Evolutionary conservation across 1,139 yeast species (phyloP).

Genomic region (Martiniozyma asiatica): DNA sequence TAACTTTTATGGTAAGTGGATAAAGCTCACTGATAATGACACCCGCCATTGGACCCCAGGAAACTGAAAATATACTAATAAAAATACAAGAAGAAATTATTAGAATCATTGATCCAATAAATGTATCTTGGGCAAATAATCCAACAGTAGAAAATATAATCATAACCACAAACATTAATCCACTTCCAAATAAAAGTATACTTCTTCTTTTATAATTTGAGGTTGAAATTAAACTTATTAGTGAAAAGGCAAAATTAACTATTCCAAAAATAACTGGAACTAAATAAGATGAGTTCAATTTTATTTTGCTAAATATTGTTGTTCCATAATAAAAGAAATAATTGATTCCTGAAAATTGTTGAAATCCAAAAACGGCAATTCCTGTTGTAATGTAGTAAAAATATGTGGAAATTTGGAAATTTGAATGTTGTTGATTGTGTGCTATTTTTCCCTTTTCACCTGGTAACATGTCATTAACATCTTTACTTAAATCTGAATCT

Average conservation of each 20-base stretch:
- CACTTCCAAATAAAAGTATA: conserved; percentile 31
- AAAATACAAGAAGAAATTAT: conserved; percentile 28
- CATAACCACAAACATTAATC: conserved; percentile 25
- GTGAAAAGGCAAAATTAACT: conserved; percentile 39
- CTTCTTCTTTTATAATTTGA: conserved; percentile 31
- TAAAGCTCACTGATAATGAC: conserved; percentile 21
- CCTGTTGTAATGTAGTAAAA: too few relatives aligned
- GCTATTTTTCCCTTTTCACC: too few relatives aligned
- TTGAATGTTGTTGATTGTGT: too few relatives aligned
- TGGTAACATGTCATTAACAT: too few relatives aligned
- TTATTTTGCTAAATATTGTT: conserved; percentile 32
- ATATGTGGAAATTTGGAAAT: too few relatives aligned
- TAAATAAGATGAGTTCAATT: conserved; percentile 25
- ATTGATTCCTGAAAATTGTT: conserved; percentile 42
- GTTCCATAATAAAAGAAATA: conserved; percentile 41
- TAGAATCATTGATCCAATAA: conserved; percentile 35
- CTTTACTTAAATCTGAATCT: too few relatives aligned
- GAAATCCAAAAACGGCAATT: conserved; percentile 31
- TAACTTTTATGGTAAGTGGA: conserved; percentile 25
- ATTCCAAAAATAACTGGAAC: conserved; percentile 37
- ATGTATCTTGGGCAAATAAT: conserved; percentile 25
- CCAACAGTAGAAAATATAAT: conserved; percentile 17
- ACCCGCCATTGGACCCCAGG: conserved; percentile 24
- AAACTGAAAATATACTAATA: conserved; percentile 20
- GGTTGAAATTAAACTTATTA: conserved; percentile 31